Evolutionary conservation across 768 basidiomycete species (phyloP), one percentile per base, ranked within the genome.

Genomic region (Boletus reticulatus): DNA sequence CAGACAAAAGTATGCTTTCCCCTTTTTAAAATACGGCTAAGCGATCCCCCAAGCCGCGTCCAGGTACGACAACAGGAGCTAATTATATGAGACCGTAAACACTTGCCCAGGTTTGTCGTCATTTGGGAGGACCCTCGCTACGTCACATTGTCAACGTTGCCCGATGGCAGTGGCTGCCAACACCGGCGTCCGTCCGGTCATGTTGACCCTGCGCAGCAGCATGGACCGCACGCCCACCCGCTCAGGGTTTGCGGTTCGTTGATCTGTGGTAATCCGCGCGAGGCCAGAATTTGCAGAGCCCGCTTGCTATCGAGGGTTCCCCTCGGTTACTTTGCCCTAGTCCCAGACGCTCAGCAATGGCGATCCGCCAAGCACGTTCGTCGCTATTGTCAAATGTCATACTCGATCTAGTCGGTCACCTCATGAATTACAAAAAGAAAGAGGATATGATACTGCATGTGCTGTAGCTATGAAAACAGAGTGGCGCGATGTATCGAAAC

Each of bases 391-490:
- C 46, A 50, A 46, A 36, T 36, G 34, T 14, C 34, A 14, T 36
- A 14, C 31, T 53, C 43, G 22, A 57, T 52, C 46, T n/a, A 46
- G 27, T 29, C 29, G 29, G 29, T 29, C 24, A 24, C 24, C 24
- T 24, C 24, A 24, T 24, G 24, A 50, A 59, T 62, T 66, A 51
- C 58, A 59, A 58, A 45, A 44, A 43, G 43, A 36, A 57, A 50
- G 48, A 51, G 14, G 17, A 57, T 34, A 53, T 57, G 43, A 46
- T 50, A 56, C 41, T 61, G 51, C 43, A 64, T 68, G 57, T 19
- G 49, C 38, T 48, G 31, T 54, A 59, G 47, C 59, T 59, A 64
- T 59, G 66, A 62, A 70, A 62, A 66, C 58, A 64, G 53, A 58
- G 49, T 50, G 53, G 50, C 19, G 56, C 32, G 52, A 63, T 59